Evolutionary conservation across 306 rosid genomes (phyloP), one percentile per base, ranked within the genome.

Genomic region (Hippophae gyantsensis): DNA sequence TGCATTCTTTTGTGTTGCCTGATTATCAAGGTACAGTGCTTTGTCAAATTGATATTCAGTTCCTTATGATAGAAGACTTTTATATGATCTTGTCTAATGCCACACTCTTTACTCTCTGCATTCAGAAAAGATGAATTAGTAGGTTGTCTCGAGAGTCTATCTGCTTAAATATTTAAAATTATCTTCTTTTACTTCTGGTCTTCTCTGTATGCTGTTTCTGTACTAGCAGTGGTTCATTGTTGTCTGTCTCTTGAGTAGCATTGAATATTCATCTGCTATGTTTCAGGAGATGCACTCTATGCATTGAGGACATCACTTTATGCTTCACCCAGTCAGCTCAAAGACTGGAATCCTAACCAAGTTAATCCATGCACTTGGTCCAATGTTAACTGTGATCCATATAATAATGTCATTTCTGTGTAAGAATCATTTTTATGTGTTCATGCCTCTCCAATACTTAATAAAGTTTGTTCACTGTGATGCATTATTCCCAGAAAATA

Each of bases 341-440:
- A 56, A 60, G 96, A 89, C 76, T 93, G 99, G 99, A 88, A 82
- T 57, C 74, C 51, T 53, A 79, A 86, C 78, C 93, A 80, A 88
- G 99, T 93, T 42, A 86, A 88, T 61, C 99, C 99, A 42, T 93
- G 99, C 77, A 86, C 97, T 52, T 93, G 99, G 99, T 68, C 95
- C 61, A 82, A 72, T 76, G 86, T 93, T 70, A 66, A 62, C 64
- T 93, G 99, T 51, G 84, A 84, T 61, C 0, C 9, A 40, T 74
- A 68, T 54, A 54, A 65, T 69, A 72, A 58, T 70, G 99, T 93
- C 44, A 1, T 43, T 51, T 73, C 81, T 71, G 86, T 93, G 99
- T 93, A 88, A 82, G 95, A 81, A 62, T 46, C 74, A 67, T 53
- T 44, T 65, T 18, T 27, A 18, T 46, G 56, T 64, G 60, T 56